phyloP scores from a whole-genome alignment of 2,329 filamentous ascomycete species.

The Colletotrichum zoysiae region DNA sequence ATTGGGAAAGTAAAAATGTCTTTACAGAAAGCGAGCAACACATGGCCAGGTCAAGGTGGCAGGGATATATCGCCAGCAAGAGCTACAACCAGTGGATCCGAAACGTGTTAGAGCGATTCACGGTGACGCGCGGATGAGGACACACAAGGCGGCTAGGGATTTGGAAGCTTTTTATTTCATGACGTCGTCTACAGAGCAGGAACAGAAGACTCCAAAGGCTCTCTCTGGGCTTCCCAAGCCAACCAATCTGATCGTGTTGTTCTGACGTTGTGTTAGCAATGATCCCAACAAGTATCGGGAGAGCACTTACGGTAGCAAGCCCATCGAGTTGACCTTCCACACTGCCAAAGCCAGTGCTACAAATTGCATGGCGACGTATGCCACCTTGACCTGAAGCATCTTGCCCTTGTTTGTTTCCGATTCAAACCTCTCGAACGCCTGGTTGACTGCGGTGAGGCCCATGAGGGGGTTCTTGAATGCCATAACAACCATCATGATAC shows the following conservation, averaged over 20 bases:
- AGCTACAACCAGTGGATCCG: not conserved
- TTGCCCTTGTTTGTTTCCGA: constrained; percentile 80
- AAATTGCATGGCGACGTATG: constrained; percentile 90
- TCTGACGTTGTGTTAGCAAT: constrained; percentile 57
- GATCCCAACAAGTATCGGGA: not conserved
- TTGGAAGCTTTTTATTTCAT: not conserved
- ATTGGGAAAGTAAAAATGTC: not conserved
- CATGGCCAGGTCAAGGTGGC: not conserved
- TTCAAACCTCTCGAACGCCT: constrained; percentile 92
- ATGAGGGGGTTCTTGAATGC: constrained; percentile 96
- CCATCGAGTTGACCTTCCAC: constrained; percentile 98
- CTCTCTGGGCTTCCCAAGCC: constrained; percentile 87
- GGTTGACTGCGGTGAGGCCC: constrained; percentile 84
- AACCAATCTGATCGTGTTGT: constrained; percentile 98
- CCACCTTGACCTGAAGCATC: constrained; percentile 85
- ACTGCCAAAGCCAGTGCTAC: constrained; percentile 86
- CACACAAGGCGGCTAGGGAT: no score
- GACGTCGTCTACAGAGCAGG: constrained; percentile 64
- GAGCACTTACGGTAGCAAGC: constrained; percentile 82
- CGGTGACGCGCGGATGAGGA: not conserved
- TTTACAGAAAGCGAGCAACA: not conserved
- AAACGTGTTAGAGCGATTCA: not conserved
- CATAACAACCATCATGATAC: constrained; percentile 99
- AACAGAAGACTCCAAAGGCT: constrained; percentile 75
- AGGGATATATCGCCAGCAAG: not conserved